Base-by-base conservation (phyloP, 345 rosid species). In the Orychophragmus violaceus region DNA sequence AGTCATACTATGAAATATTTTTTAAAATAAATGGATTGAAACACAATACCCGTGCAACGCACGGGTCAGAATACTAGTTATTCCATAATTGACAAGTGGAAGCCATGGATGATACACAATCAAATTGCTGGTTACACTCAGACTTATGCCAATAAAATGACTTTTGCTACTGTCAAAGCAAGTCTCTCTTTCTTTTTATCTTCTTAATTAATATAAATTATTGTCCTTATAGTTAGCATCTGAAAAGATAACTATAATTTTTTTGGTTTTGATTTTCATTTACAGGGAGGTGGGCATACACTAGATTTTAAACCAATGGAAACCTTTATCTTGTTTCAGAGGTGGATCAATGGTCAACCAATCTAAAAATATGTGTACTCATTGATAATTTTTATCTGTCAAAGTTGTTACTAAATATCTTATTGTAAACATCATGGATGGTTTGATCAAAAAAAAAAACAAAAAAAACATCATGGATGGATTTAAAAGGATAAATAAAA, bases 261-360 rank as follows among this genome's bases (percentile, higher is more conserved):
- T 4, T 36, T 36, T n/a, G n/a, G n/a, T n/a, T n/a, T n/a, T n/a
- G n/a, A n/a, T n/a, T n/a, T 1, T 18, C 7, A 22, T 64, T n/a
- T 4, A 39, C 57, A 88, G 89, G 89, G 90, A 4, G 90, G 84
- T 51, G 91, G 88, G 5, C 89, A 83, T 66, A 77, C 82, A n/a
- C 79, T 82, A 0, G 77, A 78, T 35, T 76, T 69, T 75, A 78
- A 18, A 63, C 83, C 89, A 9, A 46, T 27, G 8, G 84, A 80
- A 62, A 76, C 82, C 17, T 53, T 45, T 7, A 77, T 82, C 19
- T 75, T 82, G 81, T 81, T 76, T 49, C 29, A 56, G 46, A 68
- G 48, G 13, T 57, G 72, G 64, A 42, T 57, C 8, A 58, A 14
- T 30, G 71, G 71, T 28, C 49, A 66, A 29, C 30, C 62, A 28